Evolutionary conservation across 1,284 basidiomycete species (phyloP).

Genomic region (Golubevia pallescens): DNA sequence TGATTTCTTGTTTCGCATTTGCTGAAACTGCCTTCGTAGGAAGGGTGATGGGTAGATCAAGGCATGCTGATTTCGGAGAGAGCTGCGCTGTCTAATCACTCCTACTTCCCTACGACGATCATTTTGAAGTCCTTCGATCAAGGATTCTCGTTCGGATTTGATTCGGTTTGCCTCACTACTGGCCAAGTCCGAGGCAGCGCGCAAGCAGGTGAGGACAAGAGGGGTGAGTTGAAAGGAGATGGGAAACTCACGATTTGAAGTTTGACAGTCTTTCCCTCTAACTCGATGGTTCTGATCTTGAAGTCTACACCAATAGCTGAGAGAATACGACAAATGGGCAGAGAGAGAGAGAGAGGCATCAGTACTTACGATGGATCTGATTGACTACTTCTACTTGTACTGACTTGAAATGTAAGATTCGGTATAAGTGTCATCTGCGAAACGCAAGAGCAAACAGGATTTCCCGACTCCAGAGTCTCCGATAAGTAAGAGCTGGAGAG

Average conservation of each 20-base stretch:
- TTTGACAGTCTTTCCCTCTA: conserved; percentile 99
- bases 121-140: too few relatives aligned
- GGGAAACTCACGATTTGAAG: conserved; percentile 87
- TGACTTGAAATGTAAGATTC: conserved; percentile 67
- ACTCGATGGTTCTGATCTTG: conserved; percentile 99
- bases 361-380: conserved; percentile 6
- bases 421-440: conserved; percentile 67
- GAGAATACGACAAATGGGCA: not conserved
- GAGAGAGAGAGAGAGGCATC: not conserved
- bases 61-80: too few relatives aligned
- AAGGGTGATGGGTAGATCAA: too few relatives aligned
- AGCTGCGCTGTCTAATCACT: too few relatives aligned
- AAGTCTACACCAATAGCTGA: conserved; percentile 76
- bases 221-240: conserved; percentile 4
- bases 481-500: conserved; percentile 74
- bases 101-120: too few relatives aligned
- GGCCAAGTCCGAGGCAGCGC: not conserved
- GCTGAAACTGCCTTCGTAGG: too few relatives aligned
- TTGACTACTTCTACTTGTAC: conserved; percentile 16
- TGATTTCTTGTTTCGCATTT: too few relatives aligned
- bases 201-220: not conserved
- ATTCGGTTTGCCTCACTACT: too few relatives aligned
- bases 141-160: too few relatives aligned
- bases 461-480: conserved; percentile 93
- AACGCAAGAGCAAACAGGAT: conserved; percentile 67